These are phyloP conservation scores for Leavenworthia alabamica DNA, from an alignment of 345 rosid species.

Conservation along the genomic window DNA sequence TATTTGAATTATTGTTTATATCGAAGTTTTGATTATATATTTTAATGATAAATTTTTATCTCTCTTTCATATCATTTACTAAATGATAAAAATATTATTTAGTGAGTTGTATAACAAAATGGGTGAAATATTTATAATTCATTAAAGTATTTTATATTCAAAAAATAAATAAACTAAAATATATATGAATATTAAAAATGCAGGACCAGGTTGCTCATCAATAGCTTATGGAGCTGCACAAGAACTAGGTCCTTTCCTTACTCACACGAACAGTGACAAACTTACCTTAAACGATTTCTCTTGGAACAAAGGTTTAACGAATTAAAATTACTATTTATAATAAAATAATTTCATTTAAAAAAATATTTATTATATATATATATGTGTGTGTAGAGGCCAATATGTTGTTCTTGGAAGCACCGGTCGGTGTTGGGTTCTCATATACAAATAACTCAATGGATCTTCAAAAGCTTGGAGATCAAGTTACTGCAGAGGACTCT, in stretches of 20 bases:
- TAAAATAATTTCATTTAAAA: not conserved
- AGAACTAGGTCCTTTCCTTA: slow-evolving; percentile 73
- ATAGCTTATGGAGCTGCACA: slow-evolving; percentile 68
- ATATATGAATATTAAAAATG: not conserved
- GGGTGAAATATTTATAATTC: not conserved
- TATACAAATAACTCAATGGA: slow-evolving; percentile 56
- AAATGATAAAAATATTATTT: no score
- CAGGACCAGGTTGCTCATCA: slow-evolving; percentile 90
- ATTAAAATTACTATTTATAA: not conserved
- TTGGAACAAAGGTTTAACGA: slow-evolving; percentile 56
- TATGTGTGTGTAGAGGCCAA: slow-evolving; percentile 46
- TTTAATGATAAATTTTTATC: no score
- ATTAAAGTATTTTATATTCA: no score
- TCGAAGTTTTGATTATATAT: no score
- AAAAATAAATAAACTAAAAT: not conserved
- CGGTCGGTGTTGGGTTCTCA: slow-evolving; percentile 82
- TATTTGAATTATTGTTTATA: no score
- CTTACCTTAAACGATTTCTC: slow-evolving; percentile 47
- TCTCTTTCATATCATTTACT: not conserved
- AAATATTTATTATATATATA: no score
- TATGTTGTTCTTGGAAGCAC: slow-evolving; percentile 69
- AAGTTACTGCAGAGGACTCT: slow-evolving; percentile 51
- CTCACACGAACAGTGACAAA: slow-evolving; percentile 27
- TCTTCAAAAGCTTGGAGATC: slow-evolving; percentile 44
- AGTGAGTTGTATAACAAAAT: not conserved